These are phyloP conservation scores for Aphanomyces cochlioides DNA, from an alignment of 352 stramenopile species.

Conservation along the genomic window DNA sequence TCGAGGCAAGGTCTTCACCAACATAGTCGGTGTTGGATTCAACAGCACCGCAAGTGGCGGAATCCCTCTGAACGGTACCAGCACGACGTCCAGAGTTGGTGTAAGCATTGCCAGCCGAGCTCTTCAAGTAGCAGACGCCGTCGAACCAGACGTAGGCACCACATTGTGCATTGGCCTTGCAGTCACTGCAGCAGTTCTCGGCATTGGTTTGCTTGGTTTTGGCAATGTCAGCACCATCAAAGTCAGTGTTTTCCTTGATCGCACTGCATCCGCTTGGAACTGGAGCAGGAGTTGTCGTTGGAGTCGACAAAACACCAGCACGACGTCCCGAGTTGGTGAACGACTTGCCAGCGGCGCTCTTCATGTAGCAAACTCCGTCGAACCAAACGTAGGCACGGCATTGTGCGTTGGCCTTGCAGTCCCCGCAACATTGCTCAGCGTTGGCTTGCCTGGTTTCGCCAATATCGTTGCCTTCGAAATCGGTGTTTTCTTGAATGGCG, in stretches of 20 bases:
- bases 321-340: not conserved
- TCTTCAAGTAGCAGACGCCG: not conserved
- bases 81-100: conserved; percentile 11
- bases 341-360: not conserved
- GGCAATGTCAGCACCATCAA: conserved; percentile 35
- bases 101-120: not conserved
- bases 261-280: not conserved
- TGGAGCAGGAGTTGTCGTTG: not conserved
- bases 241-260: conserved; percentile 35
- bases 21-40: no score
- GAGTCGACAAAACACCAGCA: conserved; percentile 2
- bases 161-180: not conserved
- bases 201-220: conserved; percentile 2
- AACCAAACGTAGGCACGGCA: conserved; percentile 1
- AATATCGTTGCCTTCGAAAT: conserved; percentile 39
- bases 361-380: conserved; percentile 6
- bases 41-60: no score
- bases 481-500: conserved; percentile 36
- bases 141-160: conserved; percentile 6
- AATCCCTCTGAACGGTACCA: conserved; percentile 1
- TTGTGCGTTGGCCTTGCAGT: conserved; percentile 12
- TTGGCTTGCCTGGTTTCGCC: not conserved
- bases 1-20: no score
- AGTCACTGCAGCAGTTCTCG: conserved; percentile 5
- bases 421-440: not conserved